Evolutionary conservation across 441 rosid species (phyloP).

Genomic region (Codiaeum variegatum): DNA sequence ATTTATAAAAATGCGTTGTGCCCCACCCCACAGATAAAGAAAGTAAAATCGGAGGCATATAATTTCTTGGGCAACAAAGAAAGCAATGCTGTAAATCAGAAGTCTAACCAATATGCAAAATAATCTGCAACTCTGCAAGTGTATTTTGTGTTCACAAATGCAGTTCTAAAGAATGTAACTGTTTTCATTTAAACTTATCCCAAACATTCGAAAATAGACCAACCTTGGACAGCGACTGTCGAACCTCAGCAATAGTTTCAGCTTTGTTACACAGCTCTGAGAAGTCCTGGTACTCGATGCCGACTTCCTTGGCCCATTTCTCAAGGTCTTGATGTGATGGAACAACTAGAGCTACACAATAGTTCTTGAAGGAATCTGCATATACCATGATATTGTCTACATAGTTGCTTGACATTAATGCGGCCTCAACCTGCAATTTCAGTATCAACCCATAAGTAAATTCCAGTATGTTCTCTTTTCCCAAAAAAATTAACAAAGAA

Average conservation of each 20-base stretch:
- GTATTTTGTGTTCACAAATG: not conserved
- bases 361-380: slow-evolving; percentile 70
- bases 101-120: not conserved
- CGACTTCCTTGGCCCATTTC: slow-evolving; percentile 71
- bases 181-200: slow-evolving; percentile 6
- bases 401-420: slow-evolving; percentile 47
- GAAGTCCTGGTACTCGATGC: slow-evolving; percentile 40
- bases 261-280: slow-evolving; percentile 58
- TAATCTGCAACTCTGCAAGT: not conserved
- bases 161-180: not conserved
- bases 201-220: slow-evolving; percentile 12
- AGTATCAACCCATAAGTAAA: slow-evolving; percentile 15
- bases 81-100: not conserved
- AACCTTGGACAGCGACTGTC: slow-evolving; percentile 66
- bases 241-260: slow-evolving; percentile 67
- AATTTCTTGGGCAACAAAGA: not conserved
- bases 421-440: slow-evolving; percentile 77
- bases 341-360: slow-evolving; percentile 78
- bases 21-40: not conserved
- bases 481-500: not conserved
- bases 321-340: slow-evolving; percentile 55
- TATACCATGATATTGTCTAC: slow-evolving; percentile 75
- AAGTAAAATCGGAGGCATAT: not conserved
- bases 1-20: not conserved
- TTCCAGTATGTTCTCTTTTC: not conserved